phyloP scores from a whole-genome alignment of 345 rosid genomes.

The Melastoma malabathricum region DNA sequence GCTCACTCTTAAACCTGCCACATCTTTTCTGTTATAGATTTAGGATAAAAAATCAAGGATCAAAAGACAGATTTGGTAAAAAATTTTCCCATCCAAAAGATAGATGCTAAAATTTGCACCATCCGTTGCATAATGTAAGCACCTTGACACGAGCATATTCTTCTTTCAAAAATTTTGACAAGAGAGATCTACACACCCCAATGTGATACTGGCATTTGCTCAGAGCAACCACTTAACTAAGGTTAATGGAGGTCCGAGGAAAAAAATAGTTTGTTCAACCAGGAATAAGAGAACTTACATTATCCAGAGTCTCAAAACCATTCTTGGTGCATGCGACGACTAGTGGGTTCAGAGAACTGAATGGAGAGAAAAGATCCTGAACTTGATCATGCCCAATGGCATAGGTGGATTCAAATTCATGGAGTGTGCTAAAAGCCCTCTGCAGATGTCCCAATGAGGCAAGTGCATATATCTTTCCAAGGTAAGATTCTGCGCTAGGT shows the following conservation, averaged over 20 bases:
- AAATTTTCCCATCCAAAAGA: too few species aligned
- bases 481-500: constrained; percentile 58
- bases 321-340: constrained; percentile 77
- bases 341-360: constrained; percentile 62
- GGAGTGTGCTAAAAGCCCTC: constrained; percentile 54
- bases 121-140: too few species aligned
- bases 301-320: constrained; percentile 78
- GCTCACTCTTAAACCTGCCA: background rate
- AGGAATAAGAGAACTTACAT: constrained; percentile 26
- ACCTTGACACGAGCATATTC: too few species aligned
- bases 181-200: too few species aligned
- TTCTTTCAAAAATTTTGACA: too few species aligned
- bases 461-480: constrained; percentile 67
- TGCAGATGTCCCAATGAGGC: constrained; percentile 70
- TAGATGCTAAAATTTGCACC: too few species aligned
- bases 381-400: constrained; percentile 24
- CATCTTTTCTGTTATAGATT: too few species aligned
- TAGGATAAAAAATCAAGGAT: too few species aligned
- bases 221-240: too few species aligned
- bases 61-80: too few species aligned
- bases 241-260: background rate
- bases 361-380: constrained; percentile 74
- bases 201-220: too few species aligned
- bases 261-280: background rate
- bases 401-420: constrained; percentile 58